Evolutionary conservation across 768 basidiomycete species (phyloP), one percentile per base, ranked within the genome.

Genomic region (Lentinus brumalis): DNA sequence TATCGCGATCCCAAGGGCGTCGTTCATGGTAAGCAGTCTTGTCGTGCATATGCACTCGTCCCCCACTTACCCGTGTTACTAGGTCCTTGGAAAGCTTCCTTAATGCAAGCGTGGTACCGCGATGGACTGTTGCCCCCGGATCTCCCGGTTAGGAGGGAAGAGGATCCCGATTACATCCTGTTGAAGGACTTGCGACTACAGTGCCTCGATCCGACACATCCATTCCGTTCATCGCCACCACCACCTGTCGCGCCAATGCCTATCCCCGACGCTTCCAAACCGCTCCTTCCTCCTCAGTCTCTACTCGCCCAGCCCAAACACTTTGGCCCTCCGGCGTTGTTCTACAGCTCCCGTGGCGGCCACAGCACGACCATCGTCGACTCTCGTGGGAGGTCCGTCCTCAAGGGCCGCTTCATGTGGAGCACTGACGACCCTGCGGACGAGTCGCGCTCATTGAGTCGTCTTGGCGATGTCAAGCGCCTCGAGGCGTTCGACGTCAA

Each of bases 101-200:
- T 93, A 49, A 94, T 94, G 92, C 91, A 94, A 69, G 83, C 86
- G 4, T 94, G 92, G 92, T 92, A 90, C 69, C 90, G 88, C 68
- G 92, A 94, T 62, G 90, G 89, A 9, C 72, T 92, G 18, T 78
- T 94, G 26, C 92, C 92, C 3, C 87, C 87, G 0, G 91, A 93
- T 69, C 83, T 94, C 8, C 92, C 92, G 4, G 86, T 94, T 14
- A 80, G 90, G 63, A 81, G 86, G 46, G 92, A 93, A 69, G 87
- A 88, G 66, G 92, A 92, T 42, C 67, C 77, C 0, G 85, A 84
- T 2, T 94, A 86, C 68, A 80, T 82, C 54, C 77, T 88, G 9
- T 78, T 94, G 61, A 87, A 83, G 69, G 91, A 93, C 63, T 78
- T 94, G 40, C 81, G 91, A 58, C 78, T 88, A 47, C 92, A 92